These are phyloP conservation scores for Nicotiana paniculata DNA, from an alignment of 257 asterid species.

Conservation along the genomic window DNA sequence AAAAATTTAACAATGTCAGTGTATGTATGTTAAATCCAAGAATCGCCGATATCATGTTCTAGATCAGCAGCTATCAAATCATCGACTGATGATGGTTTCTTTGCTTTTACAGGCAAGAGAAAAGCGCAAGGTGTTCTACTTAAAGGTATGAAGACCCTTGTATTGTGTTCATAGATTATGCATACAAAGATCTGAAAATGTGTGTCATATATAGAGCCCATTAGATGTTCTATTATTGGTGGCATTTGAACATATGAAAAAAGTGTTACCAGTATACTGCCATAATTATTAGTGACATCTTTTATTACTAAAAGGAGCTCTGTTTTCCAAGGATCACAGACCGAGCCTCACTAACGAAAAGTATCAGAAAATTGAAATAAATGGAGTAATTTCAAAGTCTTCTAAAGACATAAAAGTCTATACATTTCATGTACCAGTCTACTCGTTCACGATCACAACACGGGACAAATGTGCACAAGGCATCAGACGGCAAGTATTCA, in stretches of 20 bases:
- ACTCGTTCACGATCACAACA: background rate
- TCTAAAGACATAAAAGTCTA: background rate
- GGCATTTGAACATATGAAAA: background rate
- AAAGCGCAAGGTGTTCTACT: conserved; percentile 31
- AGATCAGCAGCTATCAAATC: background rate
- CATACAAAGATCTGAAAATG: background rate
- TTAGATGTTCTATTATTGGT: background rate
- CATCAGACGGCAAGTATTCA: background rate
- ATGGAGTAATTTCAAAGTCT: background rate
- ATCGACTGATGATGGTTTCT: background rate
- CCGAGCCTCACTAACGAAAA: background rate
- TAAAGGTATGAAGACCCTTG: conserved; percentile 22
- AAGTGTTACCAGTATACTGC: background rate
- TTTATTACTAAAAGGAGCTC: background rate
- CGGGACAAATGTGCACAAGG: background rate
- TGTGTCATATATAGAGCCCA: background rate
- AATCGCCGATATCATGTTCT: background rate
- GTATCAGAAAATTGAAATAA: background rate
- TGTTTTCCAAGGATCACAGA: background rate
- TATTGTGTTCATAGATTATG: background rate
- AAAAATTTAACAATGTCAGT: background rate
- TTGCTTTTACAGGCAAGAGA: conserved; percentile 31
- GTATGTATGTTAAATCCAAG: background rate
- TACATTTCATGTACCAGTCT: background rate
- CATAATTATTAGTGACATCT: background rate